Evolutionary conservation across 805 yeast genomes (phyloP).

Genomic region (Candida incommunis): DNA sequence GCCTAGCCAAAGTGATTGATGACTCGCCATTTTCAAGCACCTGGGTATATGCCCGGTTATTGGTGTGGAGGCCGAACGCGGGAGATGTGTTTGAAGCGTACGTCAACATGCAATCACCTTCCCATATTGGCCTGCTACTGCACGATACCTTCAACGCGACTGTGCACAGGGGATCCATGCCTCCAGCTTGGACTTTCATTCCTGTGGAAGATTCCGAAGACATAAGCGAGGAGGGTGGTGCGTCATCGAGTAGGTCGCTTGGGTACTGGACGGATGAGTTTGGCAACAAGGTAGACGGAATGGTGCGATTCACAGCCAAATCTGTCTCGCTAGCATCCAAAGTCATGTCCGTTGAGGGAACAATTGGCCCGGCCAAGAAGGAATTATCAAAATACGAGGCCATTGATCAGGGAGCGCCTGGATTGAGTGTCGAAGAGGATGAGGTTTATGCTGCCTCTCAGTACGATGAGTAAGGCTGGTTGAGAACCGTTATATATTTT

Average conservation of each 20-base stretch:
- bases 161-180: conserved; percentile 72
- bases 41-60: conserved; percentile 73
- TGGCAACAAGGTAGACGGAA: conserved; percentile 69
- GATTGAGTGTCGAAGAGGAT: background rate
- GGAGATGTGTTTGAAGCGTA: conserved; percentile 82
- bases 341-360: conserved; percentile 73
- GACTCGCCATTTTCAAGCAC: conserved; percentile 80
- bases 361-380: conserved; percentile 18
- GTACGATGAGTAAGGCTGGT: background rate
- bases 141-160: conserved; percentile 94
- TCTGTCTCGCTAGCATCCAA: conserved; percentile 52
- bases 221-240: conserved; percentile 12
- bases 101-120: conserved; percentile 83
- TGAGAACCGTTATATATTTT: too few species aligned
- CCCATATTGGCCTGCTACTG: conserved; percentile 82
- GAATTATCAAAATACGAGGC: background rate
- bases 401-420: background rate
- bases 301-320: conserved; percentile 60
- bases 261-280: conserved; percentile 82
- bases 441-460: background rate
- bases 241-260: conserved; percentile 37
- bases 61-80: conserved; percentile 81
- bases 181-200: conserved; percentile 73
- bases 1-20: conserved; percentile 52
- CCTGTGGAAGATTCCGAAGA: conserved; percentile 48